These are phyloP conservation scores for Abortiporus biennis DNA, from an alignment of 1,284 basidiomycete genomes.

Conservation along the genomic window DNA sequence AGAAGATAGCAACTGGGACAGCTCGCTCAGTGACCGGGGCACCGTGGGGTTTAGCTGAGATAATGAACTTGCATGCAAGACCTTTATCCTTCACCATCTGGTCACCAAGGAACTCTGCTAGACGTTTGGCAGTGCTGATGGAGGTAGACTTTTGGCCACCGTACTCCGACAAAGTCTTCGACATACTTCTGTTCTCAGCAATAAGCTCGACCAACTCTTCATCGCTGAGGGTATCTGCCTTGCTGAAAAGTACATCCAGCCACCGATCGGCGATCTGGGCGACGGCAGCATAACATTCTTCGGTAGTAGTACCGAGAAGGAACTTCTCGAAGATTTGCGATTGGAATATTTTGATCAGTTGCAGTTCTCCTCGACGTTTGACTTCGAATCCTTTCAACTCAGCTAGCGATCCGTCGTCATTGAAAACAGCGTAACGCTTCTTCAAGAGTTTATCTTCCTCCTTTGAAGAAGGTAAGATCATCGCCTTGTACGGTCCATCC, in stretches of 20 bases:
- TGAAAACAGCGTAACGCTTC: constrained; percentile 99
- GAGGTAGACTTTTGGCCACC: constrained; percentile 96
- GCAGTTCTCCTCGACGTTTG: constrained; percentile 95
- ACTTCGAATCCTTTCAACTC: constrained; percentile 99
- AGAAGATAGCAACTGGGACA: constrained; percentile 98
- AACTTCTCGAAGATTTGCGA: constrained; percentile 99
- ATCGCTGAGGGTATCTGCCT: constrained; percentile 79
- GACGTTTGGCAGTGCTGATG: constrained; percentile 91
- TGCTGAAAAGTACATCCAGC: constrained; percentile 93
- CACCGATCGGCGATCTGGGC: constrained; percentile 95
- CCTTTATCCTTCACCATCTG: constrained; percentile 99
- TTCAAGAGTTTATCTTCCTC: constrained; percentile 99
- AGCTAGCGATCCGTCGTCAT: constrained; percentile 94
- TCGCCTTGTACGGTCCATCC: constrained; percentile 97
- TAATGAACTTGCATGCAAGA: constrained; percentile 98
- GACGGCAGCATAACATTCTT: constrained; percentile 95
- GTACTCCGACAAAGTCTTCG: constrained; percentile 94
- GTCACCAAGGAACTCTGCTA: constrained; percentile 96
- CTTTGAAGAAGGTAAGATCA: constrained; percentile 99
- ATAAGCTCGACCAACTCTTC: constrained; percentile 97
- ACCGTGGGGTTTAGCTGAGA: constrained; percentile 90
- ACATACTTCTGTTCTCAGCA: constrained; percentile 98
- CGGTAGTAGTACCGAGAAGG: constrained; percentile 85
- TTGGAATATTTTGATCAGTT: constrained; percentile 99
- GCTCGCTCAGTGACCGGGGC: constrained; percentile 97